Evolutionary conservation across 345 rosid genomes (phyloP).

Genomic region (sweet orange (Citrus sinensis)): DVS_A1.0 CM039164.1:1334501-1335000

Average conservation of each 20-base stretch:
- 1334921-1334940: conserved; percentile 96
- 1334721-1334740: conserved; percentile 99
- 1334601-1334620: not conserved
- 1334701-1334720: conserved; percentile 94
- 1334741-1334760: conserved; percentile 97
- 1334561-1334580: not conserved
- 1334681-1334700: conserved; percentile 94
- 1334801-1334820: not conserved
- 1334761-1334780: conserved; percentile 88
- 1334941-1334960: conserved; percentile 98
- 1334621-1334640: conserved; percentile 1
- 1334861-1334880: not conserved
- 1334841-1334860: not conserved
- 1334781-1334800: conserved; percentile 72
- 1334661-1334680: conserved; percentile 78
- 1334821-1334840: not conserved
- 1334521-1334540: not conserved
- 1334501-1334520: not conserved
- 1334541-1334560: not conserved
- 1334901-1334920: conserved; percentile 98
- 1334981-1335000: conserved; percentile 9
- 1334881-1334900: conserved; percentile 36
- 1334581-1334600: not conserved
- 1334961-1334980: conserved; percentile 34
- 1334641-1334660: conserved; percentile 9